Conservation (phyloP, 148 eudicot species). For the Rhododendron vialii region DNA sequence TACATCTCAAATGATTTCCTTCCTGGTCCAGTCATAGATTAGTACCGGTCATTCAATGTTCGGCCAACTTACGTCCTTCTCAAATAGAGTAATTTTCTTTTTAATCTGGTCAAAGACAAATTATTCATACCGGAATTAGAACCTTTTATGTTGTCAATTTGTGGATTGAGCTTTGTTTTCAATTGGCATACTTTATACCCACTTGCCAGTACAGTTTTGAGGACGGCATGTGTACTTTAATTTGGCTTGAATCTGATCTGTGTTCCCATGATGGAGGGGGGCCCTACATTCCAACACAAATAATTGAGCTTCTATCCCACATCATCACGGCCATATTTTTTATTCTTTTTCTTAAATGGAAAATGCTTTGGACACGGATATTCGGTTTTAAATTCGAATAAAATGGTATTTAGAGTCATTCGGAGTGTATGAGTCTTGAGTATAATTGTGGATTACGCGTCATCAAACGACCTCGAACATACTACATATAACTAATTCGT, state of each 20-base stretch:
- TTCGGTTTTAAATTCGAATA: neutral
- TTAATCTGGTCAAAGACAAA: rapidly evolving
- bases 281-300: neutral
- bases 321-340: neutral
- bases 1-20: neutral
- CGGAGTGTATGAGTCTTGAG: neutral
- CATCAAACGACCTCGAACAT: neutral
- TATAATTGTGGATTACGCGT: neutral
- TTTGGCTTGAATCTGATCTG: neutral
- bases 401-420: neutral
- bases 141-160: neutral
- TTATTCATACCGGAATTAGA: too few species aligned
- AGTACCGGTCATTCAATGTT: too few species aligned
- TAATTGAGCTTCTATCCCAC: neutral
- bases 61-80: neutral
- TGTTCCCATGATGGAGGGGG: neutral
- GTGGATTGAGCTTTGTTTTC: neutral
- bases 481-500: too few species aligned
- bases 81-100: too few species aligned
- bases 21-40: too few species aligned
- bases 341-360: rapidly evolving
- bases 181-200: neutral
- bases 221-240: neutral
- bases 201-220: neutral
- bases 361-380: neutral